Base-by-base conservation (phyloP, 441 rosid genomes). In the Pelargonium cotyledonis region DNA sequence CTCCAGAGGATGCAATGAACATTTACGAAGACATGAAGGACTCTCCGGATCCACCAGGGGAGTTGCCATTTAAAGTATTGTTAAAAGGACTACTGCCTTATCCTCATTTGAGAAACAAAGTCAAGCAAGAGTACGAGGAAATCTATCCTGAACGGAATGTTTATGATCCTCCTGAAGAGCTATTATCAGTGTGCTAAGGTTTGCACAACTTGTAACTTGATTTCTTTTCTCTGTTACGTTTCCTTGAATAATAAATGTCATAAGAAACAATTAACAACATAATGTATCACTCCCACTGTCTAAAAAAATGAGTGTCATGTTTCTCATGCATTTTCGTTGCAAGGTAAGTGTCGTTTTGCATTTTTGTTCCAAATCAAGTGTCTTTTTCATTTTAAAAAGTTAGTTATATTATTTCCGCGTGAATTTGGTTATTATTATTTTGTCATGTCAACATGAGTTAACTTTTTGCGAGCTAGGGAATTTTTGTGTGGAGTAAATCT, bases 1-100 rank as follows among this genome's bases (percentile, higher is more conserved):
- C 95, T 63, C 97, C 97, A 0, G 90, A 91, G 0, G 99, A 89
- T 83, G 99, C 99, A 19, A 89, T 91, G 97, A 94, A 94, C 74
- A 79, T 94, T 61, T 94, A 91, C 4, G 99, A 94, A 74, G 97
- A 91, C 86, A 94, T 94, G 99, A 76, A 89, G 81, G 83, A 86
- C 76, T 86, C 97, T 57, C 99, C 97, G 0, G 97, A 94, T 72
- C 99, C 99, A 3, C 96, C 97, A 0, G 94, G 87, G 55, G 99
- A 94, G 84, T 77, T 88, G 81, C 97, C 97, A 0, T 94, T 94
- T 78, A 88, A 97, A 80, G 84, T 89, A 77, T 66, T 94, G 82
- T 78, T 94, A 64, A 94, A 89, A 66, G 99, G 97, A 19, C 96
- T 94, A 68, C 68, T 91, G 16, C 97, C 97, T 0, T 94, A 91